Conservation (phyloP, 495 filamentous ascomycete genomes). For the Evernia prunastri region DNA sequence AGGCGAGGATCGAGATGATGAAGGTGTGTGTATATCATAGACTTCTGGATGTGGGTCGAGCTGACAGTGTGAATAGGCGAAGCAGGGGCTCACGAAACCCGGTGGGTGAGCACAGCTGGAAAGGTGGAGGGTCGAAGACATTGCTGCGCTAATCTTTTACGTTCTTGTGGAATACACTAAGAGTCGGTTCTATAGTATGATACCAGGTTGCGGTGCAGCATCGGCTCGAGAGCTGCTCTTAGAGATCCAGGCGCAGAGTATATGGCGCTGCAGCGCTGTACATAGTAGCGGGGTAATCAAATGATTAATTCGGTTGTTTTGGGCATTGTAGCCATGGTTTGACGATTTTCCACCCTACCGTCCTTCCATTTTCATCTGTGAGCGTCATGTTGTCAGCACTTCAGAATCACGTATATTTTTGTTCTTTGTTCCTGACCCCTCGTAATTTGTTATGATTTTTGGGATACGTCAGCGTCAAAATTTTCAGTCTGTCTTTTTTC, state of each 20-base stretch:
- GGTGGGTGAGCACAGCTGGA: slow-evolving; percentile 2
- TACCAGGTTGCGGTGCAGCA: neutral
- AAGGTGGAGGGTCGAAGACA: neutral
- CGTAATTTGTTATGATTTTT: no score
- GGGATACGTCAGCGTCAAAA: no score
- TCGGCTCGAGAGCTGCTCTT: neutral
- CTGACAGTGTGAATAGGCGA: slow-evolving; percentile 5
- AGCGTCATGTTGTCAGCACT: no score
- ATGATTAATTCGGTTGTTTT: no score
- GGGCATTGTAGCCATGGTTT: no score
- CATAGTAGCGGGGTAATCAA: no score
- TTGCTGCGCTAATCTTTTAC: neutral
- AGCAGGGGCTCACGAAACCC: slow-evolving; percentile 16
- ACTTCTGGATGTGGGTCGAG: neutral
- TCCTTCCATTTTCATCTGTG: no score
- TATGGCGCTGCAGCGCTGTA: no score
- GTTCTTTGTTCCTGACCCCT: no score
- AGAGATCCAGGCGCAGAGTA: neutral
- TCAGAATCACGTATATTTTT: no score
- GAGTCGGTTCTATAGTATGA: neutral
- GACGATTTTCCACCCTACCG: no score
- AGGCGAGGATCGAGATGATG: slow-evolving; percentile 90
- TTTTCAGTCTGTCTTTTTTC: no score
- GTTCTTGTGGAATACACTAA: neutral
- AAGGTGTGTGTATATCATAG: slow-evolving; percentile 46